These are phyloP conservation scores for Penicillium cinerascens DNA, from an alignment of 495 filamentous ascomycete genomes.

Conservation along the genomic window DNA sequence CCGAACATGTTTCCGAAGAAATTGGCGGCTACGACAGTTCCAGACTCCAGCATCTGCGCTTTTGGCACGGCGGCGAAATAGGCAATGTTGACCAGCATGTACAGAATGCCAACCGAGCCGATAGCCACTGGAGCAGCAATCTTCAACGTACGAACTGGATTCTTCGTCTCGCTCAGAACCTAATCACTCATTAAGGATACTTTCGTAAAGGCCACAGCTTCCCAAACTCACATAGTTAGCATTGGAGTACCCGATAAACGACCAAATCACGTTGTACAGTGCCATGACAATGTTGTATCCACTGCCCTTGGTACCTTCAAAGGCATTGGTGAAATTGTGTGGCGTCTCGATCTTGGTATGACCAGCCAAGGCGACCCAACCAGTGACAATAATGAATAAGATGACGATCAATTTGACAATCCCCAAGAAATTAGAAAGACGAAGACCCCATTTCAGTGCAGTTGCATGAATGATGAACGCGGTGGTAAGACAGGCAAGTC, in stretches of 20 bases:
- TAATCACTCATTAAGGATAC: slow-evolving; percentile 1
- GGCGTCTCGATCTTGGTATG: slow-evolving; percentile 45
- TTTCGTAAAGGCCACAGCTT: not conserved
- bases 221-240: slow-evolving; percentile 46
- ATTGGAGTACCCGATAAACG: slow-evolving; percentile 63
- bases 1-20: slow-evolving; percentile 70
- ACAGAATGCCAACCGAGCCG: slow-evolving; percentile 56
- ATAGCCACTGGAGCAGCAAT: slow-evolving; percentile 63
- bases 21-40: slow-evolving; percentile 57
- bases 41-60: slow-evolving; percentile 56
- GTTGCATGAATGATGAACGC: slow-evolving; percentile 59
- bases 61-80: slow-evolving; percentile 68
- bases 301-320: slow-evolving; percentile 54
- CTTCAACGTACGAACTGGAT: slow-evolving; percentile 60
- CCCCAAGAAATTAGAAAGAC: slow-evolving; percentile 62
- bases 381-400: slow-evolving; percentile 60
- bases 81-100: slow-evolving; percentile 68
- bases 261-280: slow-evolving; percentile 64
- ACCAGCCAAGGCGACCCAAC: slow-evolving; percentile 58
- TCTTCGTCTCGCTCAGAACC: slow-evolving; percentile 58
- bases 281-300: slow-evolving; percentile 62
- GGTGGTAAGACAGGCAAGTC: slow-evolving; percentile 60
- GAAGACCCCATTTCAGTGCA: slow-evolving; percentile 65
- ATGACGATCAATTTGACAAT: slow-evolving; percentile 66
- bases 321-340: slow-evolving; percentile 64